Evolutionary conservation across 1,284 basidiomycete genomes (phyloP), one percentile per base, ranked within the genome.

Genomic region (Malassezia equina): DNA sequence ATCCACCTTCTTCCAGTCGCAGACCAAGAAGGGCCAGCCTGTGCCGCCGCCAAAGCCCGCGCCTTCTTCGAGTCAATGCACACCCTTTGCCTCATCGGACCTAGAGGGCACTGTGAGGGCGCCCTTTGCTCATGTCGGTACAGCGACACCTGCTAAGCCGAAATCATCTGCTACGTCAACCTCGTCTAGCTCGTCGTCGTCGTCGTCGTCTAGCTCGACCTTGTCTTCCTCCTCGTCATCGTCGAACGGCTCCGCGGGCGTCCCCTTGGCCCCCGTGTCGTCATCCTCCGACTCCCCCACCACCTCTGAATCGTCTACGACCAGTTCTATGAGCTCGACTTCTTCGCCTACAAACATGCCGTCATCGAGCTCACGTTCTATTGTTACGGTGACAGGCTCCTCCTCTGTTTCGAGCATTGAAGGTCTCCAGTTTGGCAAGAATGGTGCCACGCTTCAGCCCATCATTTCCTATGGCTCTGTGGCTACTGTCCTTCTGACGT

Each of bases 1-100:
- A 25, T 68, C 64, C 4, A 70, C 68, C 9, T 70, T 69, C 51
- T 58, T 51, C n/a, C 66, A 70, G 51, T 62, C 63, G 12, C 62
- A 70, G 23, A 60, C 55, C 9, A 7, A 4, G 21, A 6, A 39
- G n/a, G 49, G 49, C n/a, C 29, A 23, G 3, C 6, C 33, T 2
- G 27, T 39, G 15, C 55, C 55, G 2, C 40, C 43, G 7, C 31
- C 55, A 4, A 57, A 57, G 31, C 29, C 49, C 1, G 32, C 55
- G 4, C 55, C 42, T 1, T 4, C 49, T 4, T 27, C 41, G n/a
- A 51, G 39, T 23, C 17, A 52, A 2, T 57, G 55, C 39, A 28
- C 7, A 7, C 23, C 43, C 2, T 57, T 57, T 36, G 31, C 31
- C 11, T 52, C 55, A 3, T 15, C 36, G n/a, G 7, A 17, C 7